Evolutionary conservation across 179 eudicot genomes (phyloP).

Genomic region (Drosera spatulata): DNA sequence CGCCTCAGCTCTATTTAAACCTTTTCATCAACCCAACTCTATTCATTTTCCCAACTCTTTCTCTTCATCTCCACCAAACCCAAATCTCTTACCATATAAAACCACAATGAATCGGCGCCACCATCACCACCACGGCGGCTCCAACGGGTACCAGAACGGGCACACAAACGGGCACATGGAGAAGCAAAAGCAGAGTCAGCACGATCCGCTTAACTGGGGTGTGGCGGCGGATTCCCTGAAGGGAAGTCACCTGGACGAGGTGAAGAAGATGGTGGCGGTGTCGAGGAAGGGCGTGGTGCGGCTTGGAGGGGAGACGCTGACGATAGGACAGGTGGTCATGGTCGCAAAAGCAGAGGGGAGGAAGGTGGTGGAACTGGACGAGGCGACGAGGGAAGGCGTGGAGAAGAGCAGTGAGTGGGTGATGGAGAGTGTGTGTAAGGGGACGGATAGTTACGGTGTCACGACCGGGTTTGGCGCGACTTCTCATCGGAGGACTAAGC

Average conservation of each 20-base stretch:
- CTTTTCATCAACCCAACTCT: no score
- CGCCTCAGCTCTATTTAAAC: no score
- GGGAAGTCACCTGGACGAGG: slow-evolving; percentile 64
- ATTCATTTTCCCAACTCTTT: no score
- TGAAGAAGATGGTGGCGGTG: slow-evolving; percentile 61
- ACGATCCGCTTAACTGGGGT: slow-evolving; percentile 20
- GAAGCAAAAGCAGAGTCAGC: no score
- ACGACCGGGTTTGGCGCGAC: slow-evolving; percentile 84
- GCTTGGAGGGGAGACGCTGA: slow-evolving; percentile 52
- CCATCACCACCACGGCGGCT: no score
- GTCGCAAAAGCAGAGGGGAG: slow-evolving; percentile 28
- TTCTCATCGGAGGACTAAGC: slow-evolving; percentile 71
- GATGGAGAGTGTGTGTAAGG: slow-evolving; percentile 82
- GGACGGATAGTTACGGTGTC: slow-evolving; percentile 15
- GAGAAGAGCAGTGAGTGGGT: slow-evolving; percentile 94
- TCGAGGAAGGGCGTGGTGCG: slow-evolving; percentile 33
- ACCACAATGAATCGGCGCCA: no score
- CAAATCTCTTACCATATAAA: no score
- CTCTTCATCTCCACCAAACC: no score
- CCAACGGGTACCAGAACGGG: no score
- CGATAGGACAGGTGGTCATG: slow-evolving; percentile 46
- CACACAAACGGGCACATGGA: no score
- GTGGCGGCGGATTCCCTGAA: slow-evolving; percentile 36
- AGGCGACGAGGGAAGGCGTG: slow-evolving; percentile 49
- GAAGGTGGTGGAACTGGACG: slow-evolving; percentile 42